Conservation (phyloP, 2,329 filamentous ascomycete genomes). For the Penicillium janthinellum region DNA sequence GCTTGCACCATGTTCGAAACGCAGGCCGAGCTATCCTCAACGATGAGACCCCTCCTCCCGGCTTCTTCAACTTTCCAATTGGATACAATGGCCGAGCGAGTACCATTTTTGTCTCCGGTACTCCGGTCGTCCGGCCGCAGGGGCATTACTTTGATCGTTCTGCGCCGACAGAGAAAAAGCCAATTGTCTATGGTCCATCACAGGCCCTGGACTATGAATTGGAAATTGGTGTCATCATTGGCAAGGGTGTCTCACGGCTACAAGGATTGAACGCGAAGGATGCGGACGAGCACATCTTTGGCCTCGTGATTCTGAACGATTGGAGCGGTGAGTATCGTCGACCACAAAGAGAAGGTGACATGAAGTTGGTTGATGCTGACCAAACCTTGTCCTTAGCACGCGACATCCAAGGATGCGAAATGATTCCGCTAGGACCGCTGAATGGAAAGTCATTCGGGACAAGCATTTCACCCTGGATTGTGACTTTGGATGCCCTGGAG, state of each 20-base stretch:
- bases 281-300: conserved; percentile 63
- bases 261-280: conserved; percentile 47
- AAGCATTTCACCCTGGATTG: conserved; percentile 62
- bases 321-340: conserved; percentile 46
- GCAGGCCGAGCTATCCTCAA: conserved; percentile 30
- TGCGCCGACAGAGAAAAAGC: conserved; percentile 19
- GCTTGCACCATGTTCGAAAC: conserved; percentile 31
- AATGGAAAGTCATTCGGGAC: conserved; percentile 65
- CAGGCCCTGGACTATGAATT: conserved; percentile 44
- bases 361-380: not conserved
- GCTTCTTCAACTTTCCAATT: conserved; percentile 53
- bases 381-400: conserved; percentile 18
- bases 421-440: conserved; percentile 62
- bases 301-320: conserved; percentile 63
- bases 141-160: conserved; percentile 38
- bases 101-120: conserved; percentile 55
- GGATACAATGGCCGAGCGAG: conserved; percentile 60
- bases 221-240: conserved; percentile 51
- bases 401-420: conserved; percentile 64
- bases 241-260: conserved; percentile 43
- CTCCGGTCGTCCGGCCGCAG: conserved; percentile 50
- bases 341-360: not conserved
- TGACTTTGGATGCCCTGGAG: conserved; percentile 62
- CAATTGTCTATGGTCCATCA: conserved; percentile 25
- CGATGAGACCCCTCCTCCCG: conserved; percentile 27